Conservation (phyloP, 495 filamentous ascomycete genomes). For the Margaritispora aquatica region DNA sequence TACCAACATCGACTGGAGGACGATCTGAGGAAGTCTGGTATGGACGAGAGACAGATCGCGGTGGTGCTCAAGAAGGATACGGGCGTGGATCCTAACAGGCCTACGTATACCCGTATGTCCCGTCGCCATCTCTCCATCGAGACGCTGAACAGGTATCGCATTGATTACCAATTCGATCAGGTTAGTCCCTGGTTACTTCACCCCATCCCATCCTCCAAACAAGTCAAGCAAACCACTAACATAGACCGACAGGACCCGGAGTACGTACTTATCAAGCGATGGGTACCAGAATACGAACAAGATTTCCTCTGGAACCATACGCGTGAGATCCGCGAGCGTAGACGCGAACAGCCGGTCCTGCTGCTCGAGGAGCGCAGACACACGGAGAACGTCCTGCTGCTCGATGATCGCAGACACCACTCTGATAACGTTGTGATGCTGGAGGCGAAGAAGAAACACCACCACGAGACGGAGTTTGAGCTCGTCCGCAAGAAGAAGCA, state of each 20-base stretch:
- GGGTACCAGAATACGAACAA: constrained; percentile 67
- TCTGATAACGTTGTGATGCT: no score
- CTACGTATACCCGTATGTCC: constrained; percentile 52
- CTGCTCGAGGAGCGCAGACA: not conserved
- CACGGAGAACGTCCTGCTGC: not conserved
- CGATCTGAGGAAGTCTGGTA: constrained; percentile 42
- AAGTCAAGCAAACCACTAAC: constrained; percentile 22
- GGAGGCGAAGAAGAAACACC: constrained; percentile 16
- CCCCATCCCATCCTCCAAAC: not conserved
- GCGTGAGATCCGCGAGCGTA: constrained; percentile 48
- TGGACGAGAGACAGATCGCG: constrained; percentile 45
- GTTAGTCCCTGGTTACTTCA: constrained; percentile 26
- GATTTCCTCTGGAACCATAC: constrained; percentile 69
- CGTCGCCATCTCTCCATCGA: constrained; percentile 49
- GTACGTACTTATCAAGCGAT: constrained; percentile 71
- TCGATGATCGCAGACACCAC: no score
- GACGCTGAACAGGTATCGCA: constrained; percentile 41
- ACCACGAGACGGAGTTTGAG: constrained; percentile 22
- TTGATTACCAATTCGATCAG: constrained; percentile 46
- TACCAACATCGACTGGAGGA: constrained; percentile 33
- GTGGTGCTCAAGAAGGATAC: constrained; percentile 47
- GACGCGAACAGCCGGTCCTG: constrained; percentile 1
- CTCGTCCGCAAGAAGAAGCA: constrained; percentile 24
- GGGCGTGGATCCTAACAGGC: constrained; percentile 27
- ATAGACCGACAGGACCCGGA: constrained; percentile 59